Base-by-base conservation (phyloP, 768 basidiomycete species). In the Infundibulicybe gibba region DNA sequence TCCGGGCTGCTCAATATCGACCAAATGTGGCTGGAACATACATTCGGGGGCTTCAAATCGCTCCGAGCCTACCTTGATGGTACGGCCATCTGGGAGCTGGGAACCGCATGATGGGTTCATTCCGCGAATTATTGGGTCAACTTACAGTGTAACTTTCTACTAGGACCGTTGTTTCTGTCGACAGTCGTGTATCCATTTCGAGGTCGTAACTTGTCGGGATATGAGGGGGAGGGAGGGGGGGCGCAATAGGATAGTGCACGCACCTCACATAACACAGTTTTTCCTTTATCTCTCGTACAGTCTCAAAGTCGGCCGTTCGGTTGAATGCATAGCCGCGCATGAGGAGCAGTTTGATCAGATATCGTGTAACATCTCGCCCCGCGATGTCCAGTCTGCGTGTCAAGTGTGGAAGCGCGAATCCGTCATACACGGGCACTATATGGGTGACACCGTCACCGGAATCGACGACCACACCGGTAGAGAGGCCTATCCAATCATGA, bases 211-310 rank as follows among this genome's bases (percentile, higher is more conserved):
- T 94, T 43, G 5, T 17, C 16, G 3, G 25, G 25, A 25, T 25
- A 25, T 25, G 25, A 25, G 25, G 3, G 25, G n/a, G n/a, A n/a
- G 25, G 25, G 25, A 4, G 25, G 25, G 25, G 25, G 3, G 25
- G 25, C 8, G 25, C 8, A 8, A 25, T 25, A 8, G 25, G 25
- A 41, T 15, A 15, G 10, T 9, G 9, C 20, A 50, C 77, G 42
- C 53, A 94, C 91, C 90, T 95, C 60, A 95, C 93, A 64, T 94
- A 94, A 68, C 92, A 94, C 19, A 94, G 82, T 77, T 92, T 93
- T 80, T 93, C 91, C 78, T 97, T 97, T 78, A 97, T 94, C 66
- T 95, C 94, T 49, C 94, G 80, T 56, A 95, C 94, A 49, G 95
- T 92, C 81, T 94, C 92, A 60, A 84, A 80, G 71, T 93, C 92